Percentiles rank a stretch among this genome's conserved stretches.
Conservation (phyloP, 768 basidiomycete species). For the Zangia roseola region DNA sequence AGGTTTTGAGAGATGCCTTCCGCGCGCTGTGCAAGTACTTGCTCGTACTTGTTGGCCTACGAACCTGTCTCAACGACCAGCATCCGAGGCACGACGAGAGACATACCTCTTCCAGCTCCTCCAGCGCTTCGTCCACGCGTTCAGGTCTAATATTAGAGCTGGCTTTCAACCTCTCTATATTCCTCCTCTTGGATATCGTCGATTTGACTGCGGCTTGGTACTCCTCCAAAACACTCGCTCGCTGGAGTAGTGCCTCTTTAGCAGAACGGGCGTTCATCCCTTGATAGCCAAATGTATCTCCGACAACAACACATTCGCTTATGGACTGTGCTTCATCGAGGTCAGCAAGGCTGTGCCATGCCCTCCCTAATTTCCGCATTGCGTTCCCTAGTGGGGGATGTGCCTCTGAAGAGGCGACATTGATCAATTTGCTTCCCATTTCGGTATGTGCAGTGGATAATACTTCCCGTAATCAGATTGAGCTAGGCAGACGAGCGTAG, state of each 20-base stretch:
- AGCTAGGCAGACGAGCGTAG: background rate
- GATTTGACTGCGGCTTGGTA: slow-evolving; percentile 91
- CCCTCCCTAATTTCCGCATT: slow-evolving; percentile 80
- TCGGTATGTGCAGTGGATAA: slow-evolving; percentile 79
- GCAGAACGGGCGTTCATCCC: slow-evolving; percentile 96
- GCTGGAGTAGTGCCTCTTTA: slow-evolving; percentile 89
- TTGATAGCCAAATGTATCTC: slow-evolving; percentile 96
- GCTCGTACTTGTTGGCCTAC: slow-evolving; percentile 90
- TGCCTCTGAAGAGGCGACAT: slow-evolving; percentile 84
- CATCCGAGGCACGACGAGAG: slow-evolving; percentile 2
- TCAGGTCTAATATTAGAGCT: slow-evolving; percentile 84
- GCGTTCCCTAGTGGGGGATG: slow-evolving; percentile 84
- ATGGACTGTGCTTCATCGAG: slow-evolving; percentile 89
- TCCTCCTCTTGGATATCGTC: slow-evolving; percentile 88
- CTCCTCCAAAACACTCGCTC: slow-evolving; percentile 90
- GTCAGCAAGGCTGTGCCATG: slow-evolving; percentile 85
- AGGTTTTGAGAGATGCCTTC: slow-evolving; percentile 93
- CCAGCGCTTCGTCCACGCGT: slow-evolving; percentile 85
- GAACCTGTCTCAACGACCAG: slow-evolving; percentile 10
- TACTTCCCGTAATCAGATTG: slow-evolving; percentile 41
- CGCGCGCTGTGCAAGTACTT: slow-evolving; percentile 78
- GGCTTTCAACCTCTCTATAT: slow-evolving; percentile 85
- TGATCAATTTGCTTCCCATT: slow-evolving; percentile 90
- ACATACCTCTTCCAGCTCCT: slow-evolving; percentile 87
- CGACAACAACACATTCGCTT: slow-evolving; percentile 92